These are phyloP conservation scores for Metarhizium rileyi DNA, from an alignment of 2,329 filamentous ascomycete genomes.

Conservation along the genomic window DNA sequence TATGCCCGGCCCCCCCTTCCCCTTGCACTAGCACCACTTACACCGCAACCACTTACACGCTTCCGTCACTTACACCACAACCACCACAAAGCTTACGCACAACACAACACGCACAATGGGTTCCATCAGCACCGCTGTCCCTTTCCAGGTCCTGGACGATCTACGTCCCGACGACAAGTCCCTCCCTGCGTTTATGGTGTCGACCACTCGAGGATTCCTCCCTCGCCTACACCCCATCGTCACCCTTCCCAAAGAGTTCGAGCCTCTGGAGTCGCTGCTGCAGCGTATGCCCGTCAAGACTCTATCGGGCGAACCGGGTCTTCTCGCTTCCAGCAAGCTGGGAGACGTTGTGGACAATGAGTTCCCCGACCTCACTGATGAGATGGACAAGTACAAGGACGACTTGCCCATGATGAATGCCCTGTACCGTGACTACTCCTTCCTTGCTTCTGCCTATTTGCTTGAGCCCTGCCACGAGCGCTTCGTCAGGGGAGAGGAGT, in stretches of 20 bases:
- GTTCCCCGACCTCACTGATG: constrained; percentile 65
- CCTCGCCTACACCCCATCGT: constrained; percentile 55
- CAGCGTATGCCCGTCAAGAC: constrained; percentile 72
- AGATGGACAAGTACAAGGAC: constrained; percentile 61
- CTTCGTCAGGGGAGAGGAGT: constrained; percentile 59
- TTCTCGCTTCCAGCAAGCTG: constrained; percentile 64
- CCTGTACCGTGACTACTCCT: constrained; percentile 84
- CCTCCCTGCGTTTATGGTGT: constrained; percentile 70
- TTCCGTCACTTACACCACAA: background rate
- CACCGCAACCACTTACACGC: background rate
- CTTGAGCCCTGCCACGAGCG: constrained; percentile 83
- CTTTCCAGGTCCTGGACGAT: constrained; percentile 55
- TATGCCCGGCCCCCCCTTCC: background rate
- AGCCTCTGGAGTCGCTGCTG: constrained; percentile 60
- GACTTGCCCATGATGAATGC: constrained; percentile 77
- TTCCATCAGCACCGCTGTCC: constrained; percentile 23
- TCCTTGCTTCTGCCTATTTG: constrained; percentile 80
- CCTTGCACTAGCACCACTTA: constrained; percentile 2
- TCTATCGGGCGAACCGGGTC: constrained; percentile 60
- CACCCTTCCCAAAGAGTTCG: constrained; percentile 63
- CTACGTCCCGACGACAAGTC: constrained; percentile 51
- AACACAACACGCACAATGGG: constrained; percentile 26
- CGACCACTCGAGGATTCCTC: constrained; percentile 64
- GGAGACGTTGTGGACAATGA: constrained; percentile 65
- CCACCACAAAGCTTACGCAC: background rate